A percentile compares a stretch with the other conserved stretches of the same genome.
Evolutionary conservation across 306 rosid genomes (phyloP).

Genomic region (Mimosa pudica): DNA sequence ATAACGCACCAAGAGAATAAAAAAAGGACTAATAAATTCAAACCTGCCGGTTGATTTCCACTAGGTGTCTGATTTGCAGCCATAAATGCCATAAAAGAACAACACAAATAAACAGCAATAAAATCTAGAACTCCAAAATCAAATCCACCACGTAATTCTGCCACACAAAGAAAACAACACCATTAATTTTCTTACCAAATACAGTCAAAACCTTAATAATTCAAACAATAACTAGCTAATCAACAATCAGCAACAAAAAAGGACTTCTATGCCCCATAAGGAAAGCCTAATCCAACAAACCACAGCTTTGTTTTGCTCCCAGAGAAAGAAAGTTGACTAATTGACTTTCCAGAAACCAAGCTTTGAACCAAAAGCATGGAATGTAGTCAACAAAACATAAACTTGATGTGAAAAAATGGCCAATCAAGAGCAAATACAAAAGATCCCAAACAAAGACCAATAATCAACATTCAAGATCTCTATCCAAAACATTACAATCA

Average conservation of each 20-base stretch:
- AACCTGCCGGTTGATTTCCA: constrained; percentile 56
- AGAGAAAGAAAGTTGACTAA: constrained; percentile 4
- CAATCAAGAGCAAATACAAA: background rate
- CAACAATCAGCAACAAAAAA: background rate
- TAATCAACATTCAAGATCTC: background rate
- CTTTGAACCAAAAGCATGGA: constrained; percentile 6
- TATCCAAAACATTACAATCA: background rate
- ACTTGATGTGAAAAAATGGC: background rate
- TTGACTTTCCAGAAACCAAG: background rate
- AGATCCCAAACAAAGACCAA: background rate
- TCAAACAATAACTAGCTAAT: constrained; percentile 27
- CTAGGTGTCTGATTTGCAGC: constrained; percentile 55
- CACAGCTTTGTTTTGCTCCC: constrained; percentile 20
- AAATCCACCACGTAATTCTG: background rate
- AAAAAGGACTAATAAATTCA: constrained; percentile 28
- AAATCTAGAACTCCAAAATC: constrained; percentile 31
- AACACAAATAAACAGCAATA: constrained; percentile 26
- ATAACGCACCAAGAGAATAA: background rate
- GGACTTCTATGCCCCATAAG: background rate
- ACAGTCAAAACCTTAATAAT: constrained; percentile 31
- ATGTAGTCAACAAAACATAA: background rate
- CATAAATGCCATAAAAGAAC: constrained; percentile 49
- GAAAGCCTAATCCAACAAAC: background rate
- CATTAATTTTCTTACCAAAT: constrained; percentile 33
- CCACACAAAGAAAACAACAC: constrained; percentile 27